These are phyloP conservation scores for Dactylellina drechsleri DNA, from an alignment of 2,329 filamentous ascomycete species.

Conservation along the genomic window DNA sequence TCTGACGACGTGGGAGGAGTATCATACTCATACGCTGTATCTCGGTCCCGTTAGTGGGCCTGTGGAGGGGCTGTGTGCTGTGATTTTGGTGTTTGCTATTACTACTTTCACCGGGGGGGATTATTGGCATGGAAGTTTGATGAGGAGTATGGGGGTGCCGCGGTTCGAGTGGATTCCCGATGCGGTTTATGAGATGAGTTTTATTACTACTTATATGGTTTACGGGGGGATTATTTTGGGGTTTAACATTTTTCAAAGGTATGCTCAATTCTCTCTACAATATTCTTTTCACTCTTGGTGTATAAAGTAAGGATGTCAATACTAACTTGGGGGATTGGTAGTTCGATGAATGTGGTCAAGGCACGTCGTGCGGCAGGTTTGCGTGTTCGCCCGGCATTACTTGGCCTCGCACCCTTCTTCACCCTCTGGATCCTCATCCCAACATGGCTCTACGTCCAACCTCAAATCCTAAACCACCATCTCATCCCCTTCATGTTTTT, in stretches of 20 bases:
- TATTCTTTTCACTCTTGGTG: too few relatives aligned
- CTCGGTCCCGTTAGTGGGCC: conserved; percentile 92
- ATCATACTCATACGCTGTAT: conserved; percentile 95
- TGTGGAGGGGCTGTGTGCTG: conserved; percentile 89
- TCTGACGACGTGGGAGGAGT: conserved; percentile 98
- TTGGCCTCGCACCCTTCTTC: conserved; percentile 85
- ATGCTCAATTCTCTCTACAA: conserved; percentile 47
- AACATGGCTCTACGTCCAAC: conserved; percentile 84
- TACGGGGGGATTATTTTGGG: conserved; percentile 84
- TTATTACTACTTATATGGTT: conserved; percentile 91
- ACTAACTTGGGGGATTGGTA: conserved; percentile 61
- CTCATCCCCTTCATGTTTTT: conserved; percentile 90
- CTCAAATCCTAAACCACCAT: conserved; percentile 81
- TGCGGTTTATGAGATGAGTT: conserved; percentile 79
- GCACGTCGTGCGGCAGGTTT: conserved; percentile 79
- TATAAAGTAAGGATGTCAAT: too few relatives aligned
- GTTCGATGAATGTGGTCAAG: conserved; percentile 82
- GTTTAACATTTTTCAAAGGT: conserved; percentile 82
- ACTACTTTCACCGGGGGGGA: conserved; percentile 87
- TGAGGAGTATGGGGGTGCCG: conserved; percentile 66
- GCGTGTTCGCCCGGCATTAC: conserved; percentile 76
- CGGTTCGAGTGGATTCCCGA: conserved; percentile 73
- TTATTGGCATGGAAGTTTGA: conserved; percentile 90
- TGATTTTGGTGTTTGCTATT: conserved; percentile 81
- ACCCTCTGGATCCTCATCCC: conserved; percentile 79